Conservation (phyloP, 352 stramenopile species). For the Pythium chondricola region DNA sequence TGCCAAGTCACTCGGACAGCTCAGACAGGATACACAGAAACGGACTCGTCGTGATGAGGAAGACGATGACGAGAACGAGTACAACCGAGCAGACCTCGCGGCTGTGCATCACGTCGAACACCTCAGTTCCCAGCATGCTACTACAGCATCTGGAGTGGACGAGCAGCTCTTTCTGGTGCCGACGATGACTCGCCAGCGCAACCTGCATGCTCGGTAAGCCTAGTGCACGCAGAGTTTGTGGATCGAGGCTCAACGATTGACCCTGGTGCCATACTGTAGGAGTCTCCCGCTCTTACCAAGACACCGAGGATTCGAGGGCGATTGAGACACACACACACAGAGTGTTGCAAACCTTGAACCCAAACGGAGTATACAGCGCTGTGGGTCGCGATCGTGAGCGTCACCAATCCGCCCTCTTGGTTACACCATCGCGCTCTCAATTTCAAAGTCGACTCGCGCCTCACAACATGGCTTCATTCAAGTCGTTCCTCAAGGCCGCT, state of each 20-base stretch:
- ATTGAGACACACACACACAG: too few relatives aligned
- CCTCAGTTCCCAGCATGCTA: neutral
- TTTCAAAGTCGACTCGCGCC: too few relatives aligned
- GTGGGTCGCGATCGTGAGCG: too few relatives aligned
- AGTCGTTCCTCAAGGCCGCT: too few relatives aligned
- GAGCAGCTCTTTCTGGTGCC: constrained; percentile 26
- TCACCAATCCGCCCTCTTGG: too few relatives aligned
- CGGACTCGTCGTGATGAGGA: constrained; percentile 7
- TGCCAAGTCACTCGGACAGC: constrained; percentile 14
- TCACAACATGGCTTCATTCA: too few relatives aligned
- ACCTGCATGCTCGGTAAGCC: constrained; percentile 23
- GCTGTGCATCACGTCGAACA: too few relatives aligned
- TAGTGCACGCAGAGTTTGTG: neutral
- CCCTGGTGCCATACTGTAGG: constrained; percentile 2
- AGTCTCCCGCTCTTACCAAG: constrained; percentile 19
- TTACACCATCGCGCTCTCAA: too few relatives aligned
- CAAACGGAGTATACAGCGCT: too few relatives aligned
- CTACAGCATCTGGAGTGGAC: neutral
- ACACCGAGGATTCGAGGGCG: constrained; percentile 5
- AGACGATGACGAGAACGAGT: neutral
- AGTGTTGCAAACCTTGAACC: too few relatives aligned
- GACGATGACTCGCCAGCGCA: constrained; percentile 26
- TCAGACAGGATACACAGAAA: neutral
- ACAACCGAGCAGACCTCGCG: too few relatives aligned
- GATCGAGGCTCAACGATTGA: neutral